phyloP scores from a whole-genome alignment of 2,329 filamentous ascomycete genomes.

The Aspergillus brunneoviolaceus region DNA sequence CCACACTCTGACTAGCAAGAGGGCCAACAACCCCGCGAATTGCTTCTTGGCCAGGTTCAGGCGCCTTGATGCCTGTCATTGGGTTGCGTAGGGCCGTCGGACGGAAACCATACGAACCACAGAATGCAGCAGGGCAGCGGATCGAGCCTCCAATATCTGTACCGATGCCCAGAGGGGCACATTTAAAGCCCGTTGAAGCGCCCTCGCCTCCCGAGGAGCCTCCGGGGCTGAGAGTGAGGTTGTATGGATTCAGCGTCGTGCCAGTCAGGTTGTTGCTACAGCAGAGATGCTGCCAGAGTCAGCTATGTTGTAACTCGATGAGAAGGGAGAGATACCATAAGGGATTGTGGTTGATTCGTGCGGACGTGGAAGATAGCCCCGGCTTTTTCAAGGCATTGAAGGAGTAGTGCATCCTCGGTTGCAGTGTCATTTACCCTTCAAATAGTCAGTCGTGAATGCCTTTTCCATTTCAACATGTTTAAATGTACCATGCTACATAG shows the following conservation, averaged over 20 bases:
- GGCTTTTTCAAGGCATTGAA: constrained; percentile 34
- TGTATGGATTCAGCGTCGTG: constrained; percentile 42
- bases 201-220: constrained; percentile 49
- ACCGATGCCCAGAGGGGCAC: constrained; percentile 46
- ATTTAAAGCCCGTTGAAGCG: constrained; percentile 43
- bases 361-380: constrained; percentile 47
- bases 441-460: not conserved
- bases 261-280: constrained; percentile 45
- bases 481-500: constrained; percentile 34
- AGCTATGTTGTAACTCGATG: not conserved
- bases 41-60: constrained; percentile 36
- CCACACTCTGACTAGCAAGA: constrained; percentile 27
- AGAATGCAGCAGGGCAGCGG: constrained; percentile 46
- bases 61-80: constrained; percentile 27
- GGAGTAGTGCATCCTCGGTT: constrained; percentile 35
- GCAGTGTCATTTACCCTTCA: constrained; percentile 37
- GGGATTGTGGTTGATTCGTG: constrained; percentile 44
- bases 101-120: constrained; percentile 46
- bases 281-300: constrained; percentile 31
- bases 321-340: constrained; percentile 33
- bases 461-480: not conserved
- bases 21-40: constrained; percentile 38
- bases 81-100: constrained; percentile 41
- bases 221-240: constrained; percentile 41
- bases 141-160: constrained; percentile 52